Base-by-base conservation (phyloP, 1,284 basidiomycete genomes). In the Pulchroboletus neoregius region DNA sequence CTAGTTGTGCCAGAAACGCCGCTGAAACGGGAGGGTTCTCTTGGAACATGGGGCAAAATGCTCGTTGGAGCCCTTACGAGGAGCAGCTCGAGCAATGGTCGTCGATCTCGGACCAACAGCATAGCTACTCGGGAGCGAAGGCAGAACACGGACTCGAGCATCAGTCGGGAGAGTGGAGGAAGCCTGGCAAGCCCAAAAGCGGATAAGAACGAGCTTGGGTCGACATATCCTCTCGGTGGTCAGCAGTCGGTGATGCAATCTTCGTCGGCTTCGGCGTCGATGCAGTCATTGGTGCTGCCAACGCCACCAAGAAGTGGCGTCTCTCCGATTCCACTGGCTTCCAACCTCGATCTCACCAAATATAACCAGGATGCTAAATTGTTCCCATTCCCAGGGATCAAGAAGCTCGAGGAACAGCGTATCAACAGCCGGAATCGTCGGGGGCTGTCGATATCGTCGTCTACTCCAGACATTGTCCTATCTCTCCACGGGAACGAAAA, bases 331-430 rank as follows among this genome's bases (percentile, higher is more conserved):
- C 86, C 87, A 22, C 75, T 79, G 16, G 75, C 79, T 13, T 81
- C 83, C 15, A 74, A 79, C 15, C 75, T 75, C 30, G 81, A 83
- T 58, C 68, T 75, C 55, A 50, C 71, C 53, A 68, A 79, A 59
- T 91, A 91, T 63, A 76, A 77, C 45, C 55, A 49, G 44, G 83
- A 88, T 57, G 75, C 84, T 24, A 94, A 94, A 63, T 72, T 94
- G 16, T 89, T 88, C 63, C 91, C 91, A 0, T 94, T 94, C 74
- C 91, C 91, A 5, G 90, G 87, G 26, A 84, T 93, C 58, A 76
- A 80, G 53, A 78, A 78, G 54, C 73, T 91, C 27, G 84, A 91
- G 62, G 84, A 87, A 59, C 79, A 85, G 58, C 75, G 80, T 39
- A 65, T 65, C 37, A 78, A 74, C 50, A 78, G 72, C 54, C 75